Conservation (phyloP, 768 basidiomycete species). For the Podaxis sp. region DNA sequence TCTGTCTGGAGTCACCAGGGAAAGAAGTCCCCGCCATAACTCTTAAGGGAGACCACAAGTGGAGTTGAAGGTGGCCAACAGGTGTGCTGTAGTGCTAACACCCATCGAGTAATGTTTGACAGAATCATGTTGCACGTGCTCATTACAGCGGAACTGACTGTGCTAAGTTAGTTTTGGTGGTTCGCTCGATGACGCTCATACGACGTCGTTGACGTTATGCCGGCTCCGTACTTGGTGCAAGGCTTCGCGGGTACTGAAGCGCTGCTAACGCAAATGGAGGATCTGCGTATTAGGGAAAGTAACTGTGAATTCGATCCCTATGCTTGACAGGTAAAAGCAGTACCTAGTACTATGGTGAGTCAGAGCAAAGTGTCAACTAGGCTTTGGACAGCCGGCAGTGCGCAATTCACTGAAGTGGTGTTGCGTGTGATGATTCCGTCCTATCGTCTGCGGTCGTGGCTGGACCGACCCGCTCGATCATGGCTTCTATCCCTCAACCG, state of each 20-base stretch:
- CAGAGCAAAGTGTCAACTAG: not conserved
- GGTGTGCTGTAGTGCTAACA: not conserved
- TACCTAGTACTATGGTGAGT: not conserved
- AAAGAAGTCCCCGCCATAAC: no score
- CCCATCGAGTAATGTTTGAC: not conserved
- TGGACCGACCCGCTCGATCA: slow-evolving; percentile 22
- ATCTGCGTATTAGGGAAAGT: not conserved
- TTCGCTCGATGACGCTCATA: not conserved
- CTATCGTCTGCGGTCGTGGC: slow-evolving; percentile 13
- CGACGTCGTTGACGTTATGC: not conserved
- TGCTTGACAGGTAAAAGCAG: not conserved
- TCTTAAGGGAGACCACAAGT: no score
- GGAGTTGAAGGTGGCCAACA: not conserved
- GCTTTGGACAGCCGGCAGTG: not conserved
- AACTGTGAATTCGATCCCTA: not conserved
- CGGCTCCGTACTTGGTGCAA: not conserved
- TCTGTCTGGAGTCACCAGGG: no score
- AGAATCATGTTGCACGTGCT: no score
- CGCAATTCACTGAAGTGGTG: not conserved
- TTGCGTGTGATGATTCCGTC: not conserved
- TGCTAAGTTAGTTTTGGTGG: not conserved
- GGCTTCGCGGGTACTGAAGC: not conserved
- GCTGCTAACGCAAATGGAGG: not conserved
- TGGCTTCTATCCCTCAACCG: slow-evolving; percentile 27
- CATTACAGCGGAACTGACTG: not conserved